phyloP scores from a whole-genome alignment of 1,284 basidiomycete species.

The Malassezia caprae region DNA sequence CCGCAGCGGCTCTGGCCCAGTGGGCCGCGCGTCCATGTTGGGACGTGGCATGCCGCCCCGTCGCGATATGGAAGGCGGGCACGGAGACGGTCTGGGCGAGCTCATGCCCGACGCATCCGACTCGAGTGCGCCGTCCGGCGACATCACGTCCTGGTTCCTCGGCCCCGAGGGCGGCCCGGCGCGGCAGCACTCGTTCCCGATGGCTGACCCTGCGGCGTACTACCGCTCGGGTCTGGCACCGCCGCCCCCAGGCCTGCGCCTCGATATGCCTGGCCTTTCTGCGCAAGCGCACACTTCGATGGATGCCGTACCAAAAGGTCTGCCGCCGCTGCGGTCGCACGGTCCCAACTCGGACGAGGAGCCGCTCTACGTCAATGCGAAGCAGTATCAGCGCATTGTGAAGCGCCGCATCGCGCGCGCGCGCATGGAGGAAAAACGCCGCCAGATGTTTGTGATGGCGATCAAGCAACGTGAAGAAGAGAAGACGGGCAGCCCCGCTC shows the following conservation, averaged over 20 bases:
- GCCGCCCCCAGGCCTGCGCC: conserved; percentile 7
- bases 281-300: not conserved
- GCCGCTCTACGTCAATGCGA: conserved; percentile 45
- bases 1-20: conserved; percentile 1
- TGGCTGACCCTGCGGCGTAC: conserved; percentile 13
- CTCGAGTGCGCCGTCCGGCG: not conserved
- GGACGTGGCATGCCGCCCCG: conserved; percentile 4
- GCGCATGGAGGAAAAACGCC: conserved; percentile 39
- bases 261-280: conserved; percentile 14
- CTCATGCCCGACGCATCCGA: conserved; percentile 8
- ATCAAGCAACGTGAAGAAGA: conserved; percentile 28
- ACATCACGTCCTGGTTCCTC: conserved; percentile 14
- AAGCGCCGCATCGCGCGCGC: conserved; percentile 36
- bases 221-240: conserved; percentile 7
- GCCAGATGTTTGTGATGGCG: conserved; percentile 25
- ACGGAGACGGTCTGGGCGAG: conserved; percentile 3
- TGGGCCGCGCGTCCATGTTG: not conserved
- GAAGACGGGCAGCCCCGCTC: conserved; percentile 16
- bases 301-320: not conserved
- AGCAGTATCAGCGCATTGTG: conserved; percentile 45
- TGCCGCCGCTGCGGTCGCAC: conserved; percentile 14
- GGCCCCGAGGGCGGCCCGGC: conserved; percentile 11
- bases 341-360: conserved; percentile 31
- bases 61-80: conserved; percentile 10
- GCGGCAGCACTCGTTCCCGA: conserved; percentile 6